Conservation (phyloP, 2,329 filamentous ascomycete genomes). For the Scleromitrula shiraiana region DNA sequence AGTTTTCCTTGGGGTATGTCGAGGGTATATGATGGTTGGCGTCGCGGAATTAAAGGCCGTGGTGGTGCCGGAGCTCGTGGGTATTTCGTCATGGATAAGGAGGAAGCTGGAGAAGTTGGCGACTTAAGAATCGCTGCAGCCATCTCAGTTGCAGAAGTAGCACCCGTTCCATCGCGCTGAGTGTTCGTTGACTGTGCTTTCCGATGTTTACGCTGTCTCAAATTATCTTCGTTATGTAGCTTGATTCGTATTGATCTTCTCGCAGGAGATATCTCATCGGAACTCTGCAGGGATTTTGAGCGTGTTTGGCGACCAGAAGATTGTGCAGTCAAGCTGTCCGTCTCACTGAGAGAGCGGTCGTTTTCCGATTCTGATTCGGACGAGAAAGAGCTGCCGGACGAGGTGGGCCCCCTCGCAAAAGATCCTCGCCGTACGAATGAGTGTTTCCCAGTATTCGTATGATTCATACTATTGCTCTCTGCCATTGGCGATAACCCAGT, state of each 20-base stretch:
- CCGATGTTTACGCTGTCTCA: constrained; percentile 64
- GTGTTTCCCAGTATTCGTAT: constrained; percentile 15
- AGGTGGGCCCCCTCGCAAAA: constrained; percentile 11
- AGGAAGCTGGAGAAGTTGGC: constrained; percentile 67
- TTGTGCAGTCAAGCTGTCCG: constrained; percentile 14
- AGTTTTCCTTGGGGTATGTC: constrained; percentile 43
- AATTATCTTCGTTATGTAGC: constrained; percentile 70
- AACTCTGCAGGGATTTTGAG: constrained; percentile 51
- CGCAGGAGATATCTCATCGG: constrained; percentile 58
- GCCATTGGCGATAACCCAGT: constrained; percentile 25
- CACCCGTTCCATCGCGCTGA: constrained; percentile 33
- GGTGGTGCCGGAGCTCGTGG: constrained; percentile 85
- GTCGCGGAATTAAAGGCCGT: constrained; percentile 77
- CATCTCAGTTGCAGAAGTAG: constrained; percentile 35
- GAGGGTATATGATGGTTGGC: constrained; percentile 77
- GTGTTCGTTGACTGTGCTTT: constrained; percentile 45
- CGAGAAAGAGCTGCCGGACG: constrained; percentile 44
- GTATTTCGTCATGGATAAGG: constrained; percentile 70
- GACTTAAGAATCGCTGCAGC: constrained; percentile 82
- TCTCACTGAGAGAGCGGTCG: constrained; percentile 25
- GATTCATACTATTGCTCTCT: constrained; percentile 5
- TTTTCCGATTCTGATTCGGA: constrained; percentile 57
- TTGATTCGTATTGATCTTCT: constrained; percentile 86
- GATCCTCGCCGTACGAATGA: constrained; percentile 13
- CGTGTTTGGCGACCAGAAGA: constrained; percentile 43